Conservation (phyloP, 2,329 filamentous ascomycete species). For the Nemania sp. region DNA sequence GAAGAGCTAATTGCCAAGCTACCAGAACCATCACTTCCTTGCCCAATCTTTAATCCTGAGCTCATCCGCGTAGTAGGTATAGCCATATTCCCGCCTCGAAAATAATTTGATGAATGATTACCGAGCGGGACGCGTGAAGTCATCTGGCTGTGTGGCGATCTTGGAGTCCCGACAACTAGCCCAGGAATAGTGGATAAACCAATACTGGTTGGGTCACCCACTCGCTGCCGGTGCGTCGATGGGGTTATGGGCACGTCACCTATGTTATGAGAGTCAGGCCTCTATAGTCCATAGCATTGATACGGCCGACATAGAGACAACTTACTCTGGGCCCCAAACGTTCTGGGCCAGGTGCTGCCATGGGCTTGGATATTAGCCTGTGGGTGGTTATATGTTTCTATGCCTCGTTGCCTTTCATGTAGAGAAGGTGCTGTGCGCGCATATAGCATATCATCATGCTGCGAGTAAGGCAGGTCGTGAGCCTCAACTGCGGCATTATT, state of each 20-base stretch:
- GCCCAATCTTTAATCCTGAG: conserved; percentile 39
- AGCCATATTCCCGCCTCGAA: conserved; percentile 24
- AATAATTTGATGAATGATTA: conserved; percentile 23
- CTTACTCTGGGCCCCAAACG: conserved; percentile 22
- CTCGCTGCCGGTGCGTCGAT: conserved; percentile 41
- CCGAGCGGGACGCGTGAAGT: conserved; percentile 27
- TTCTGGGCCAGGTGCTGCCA: conserved; percentile 22
- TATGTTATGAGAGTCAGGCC: conserved; percentile 24
- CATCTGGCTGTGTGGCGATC: conserved; percentile 28
- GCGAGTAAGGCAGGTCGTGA: conserved; percentile 22
- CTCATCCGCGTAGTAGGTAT: conserved; percentile 37
- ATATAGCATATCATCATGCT: conserved; percentile 14
- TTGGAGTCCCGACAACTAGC: conserved; percentile 39
- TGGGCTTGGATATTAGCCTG: conserved; percentile 18
- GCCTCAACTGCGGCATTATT: conserved; percentile 11
- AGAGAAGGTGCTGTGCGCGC: conserved; percentile 11
- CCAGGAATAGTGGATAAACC: conserved; percentile 41
- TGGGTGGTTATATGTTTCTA: conserved; percentile 9
- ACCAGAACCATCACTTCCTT: conserved; percentile 25
- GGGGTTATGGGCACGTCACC: conserved; percentile 42
- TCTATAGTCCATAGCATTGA: background rate
- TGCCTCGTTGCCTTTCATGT: conserved; percentile 14
- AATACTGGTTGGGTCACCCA: conserved; percentile 32
- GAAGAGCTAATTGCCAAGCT: conserved; percentile 26
- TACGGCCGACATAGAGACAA: background rate